These are phyloP conservation scores for Didymella pomorum DNA, from an alignment of 2,329 filamentous ascomycete species.

Conservation along the genomic window DNA sequence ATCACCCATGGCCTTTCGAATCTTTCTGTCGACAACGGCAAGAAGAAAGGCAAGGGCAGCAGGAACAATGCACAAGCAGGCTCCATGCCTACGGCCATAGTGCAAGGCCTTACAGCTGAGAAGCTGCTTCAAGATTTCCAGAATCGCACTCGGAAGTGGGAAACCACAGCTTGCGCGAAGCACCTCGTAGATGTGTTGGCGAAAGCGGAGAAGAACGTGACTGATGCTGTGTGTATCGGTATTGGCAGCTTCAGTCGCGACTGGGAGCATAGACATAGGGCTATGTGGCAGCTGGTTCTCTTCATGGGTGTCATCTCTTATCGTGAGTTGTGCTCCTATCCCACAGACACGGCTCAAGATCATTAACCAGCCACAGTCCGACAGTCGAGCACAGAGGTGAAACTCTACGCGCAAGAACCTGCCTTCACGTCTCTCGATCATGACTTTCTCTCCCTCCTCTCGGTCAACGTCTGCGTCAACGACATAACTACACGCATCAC, in stretches of 20 bases:
- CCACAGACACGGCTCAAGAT: neutral
- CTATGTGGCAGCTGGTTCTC: constrained; percentile 50
- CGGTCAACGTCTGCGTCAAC: constrained; percentile 26
- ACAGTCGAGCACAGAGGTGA: constrained; percentile 11
- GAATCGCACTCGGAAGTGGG: constrained; percentile 36
- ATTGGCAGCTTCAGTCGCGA: constrained; percentile 49
- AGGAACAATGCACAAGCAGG: constrained; percentile 9
- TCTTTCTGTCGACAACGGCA: constrained; percentile 19
- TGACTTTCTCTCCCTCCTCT: constrained; percentile 36
- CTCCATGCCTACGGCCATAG: constrained; percentile 27
- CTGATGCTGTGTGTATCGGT: constrained; percentile 46
- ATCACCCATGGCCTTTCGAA: constrained; percentile 41
- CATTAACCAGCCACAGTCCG: constrained; percentile 10
- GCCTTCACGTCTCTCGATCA: constrained; percentile 45
- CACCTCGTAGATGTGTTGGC: constrained; percentile 27
- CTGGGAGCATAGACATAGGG: constrained; percentile 45
- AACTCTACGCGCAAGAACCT: constrained; percentile 48
- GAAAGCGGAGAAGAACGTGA: constrained; percentile 25
- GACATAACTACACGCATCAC: constrained; percentile 35
- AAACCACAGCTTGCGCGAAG: constrained; percentile 31
- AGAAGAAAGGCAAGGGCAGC: constrained; percentile 7
- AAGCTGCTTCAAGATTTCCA: constrained; percentile 36
- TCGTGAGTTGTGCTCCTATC: constrained; percentile 10
- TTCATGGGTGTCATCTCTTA: constrained; percentile 39
- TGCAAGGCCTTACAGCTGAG: constrained; percentile 37